Conservation (phyloP, 352 stramenopile species). For the Pythium angustatum region DNA sequence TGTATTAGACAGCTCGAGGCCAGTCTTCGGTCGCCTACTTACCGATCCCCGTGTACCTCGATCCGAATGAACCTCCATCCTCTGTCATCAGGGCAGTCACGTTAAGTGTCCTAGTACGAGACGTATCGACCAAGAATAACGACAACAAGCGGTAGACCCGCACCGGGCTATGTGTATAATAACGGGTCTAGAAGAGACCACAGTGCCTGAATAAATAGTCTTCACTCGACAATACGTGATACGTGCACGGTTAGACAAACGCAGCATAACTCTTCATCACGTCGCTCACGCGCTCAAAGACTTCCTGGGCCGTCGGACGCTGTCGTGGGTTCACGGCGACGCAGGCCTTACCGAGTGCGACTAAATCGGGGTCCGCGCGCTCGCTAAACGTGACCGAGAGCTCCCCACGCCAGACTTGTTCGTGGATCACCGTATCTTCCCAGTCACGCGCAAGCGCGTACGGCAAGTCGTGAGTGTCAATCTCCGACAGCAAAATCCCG, state of each 20-base stretch:
- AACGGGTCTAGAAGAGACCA: too few species aligned
- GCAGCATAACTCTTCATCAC: conserved; percentile 13
- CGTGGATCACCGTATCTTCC: neutral
- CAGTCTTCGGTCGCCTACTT: too few species aligned
- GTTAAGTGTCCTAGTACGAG: too few species aligned
- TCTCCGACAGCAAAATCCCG: conserved; percentile 19
- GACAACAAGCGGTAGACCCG: too few species aligned
- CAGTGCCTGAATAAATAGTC: too few species aligned
- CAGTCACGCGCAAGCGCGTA: neutral
- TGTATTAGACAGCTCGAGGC: too few species aligned
- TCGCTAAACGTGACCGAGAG: conserved; percentile 8
- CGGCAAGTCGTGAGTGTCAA: conserved; percentile 23
- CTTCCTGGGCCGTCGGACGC: neutral
- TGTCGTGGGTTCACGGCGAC: neutral
- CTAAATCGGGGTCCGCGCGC: neutral
- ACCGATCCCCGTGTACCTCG: too few species aligned
- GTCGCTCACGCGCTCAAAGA: conserved; percentile 5
- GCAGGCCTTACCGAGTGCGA: neutral
- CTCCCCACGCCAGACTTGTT: neutral
- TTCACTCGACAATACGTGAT: too few species aligned
- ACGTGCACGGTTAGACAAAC: conserved; percentile 8
- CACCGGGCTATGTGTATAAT: too few species aligned
- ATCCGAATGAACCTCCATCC: too few species aligned
- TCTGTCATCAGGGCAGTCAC: too few species aligned
- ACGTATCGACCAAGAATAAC: too few species aligned